Evolutionary conservation across 345 rosid genomes (phyloP), one percentile per base, ranked within the genome.

Genomic region (Leavenworthia alabamica): DNA sequence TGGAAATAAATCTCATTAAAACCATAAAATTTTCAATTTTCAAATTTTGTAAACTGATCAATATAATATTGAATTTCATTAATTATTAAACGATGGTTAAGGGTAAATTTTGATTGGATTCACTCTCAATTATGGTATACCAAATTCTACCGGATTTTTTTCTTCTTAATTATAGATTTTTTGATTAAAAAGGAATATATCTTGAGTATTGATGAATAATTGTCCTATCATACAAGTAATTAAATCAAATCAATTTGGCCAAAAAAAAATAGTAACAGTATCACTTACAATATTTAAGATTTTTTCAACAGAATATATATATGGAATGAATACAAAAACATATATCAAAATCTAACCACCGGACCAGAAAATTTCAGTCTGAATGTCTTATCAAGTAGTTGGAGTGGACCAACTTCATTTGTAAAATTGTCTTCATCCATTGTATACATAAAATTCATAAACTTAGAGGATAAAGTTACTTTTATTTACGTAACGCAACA

Each of bases 401-500:
- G 73, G 62, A 61, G 27, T 54, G 73, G 62, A 61, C 67, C 33
- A 49, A 43, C 61, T 41, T 23, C 39, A 51, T 39, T 49, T 58
- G 37, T 10, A 27, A 17, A 35, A 22, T 26, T 44, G 22, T 51
- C 22, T 59, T 24, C 23, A 12, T n/a, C 32, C 6, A 2, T n/a
- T 22, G 32, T 31, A 17, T 8, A 60, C 4, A 17, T 3, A 41
- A 29, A 10, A 17, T 8, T 50, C 4, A 17, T 3, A 41, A 29
- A 10, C 6, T 11, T 28, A 33, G 17, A 51, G n/a, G 40, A 42
- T 60, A 17, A 43, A 68, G 59, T 40, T 39, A 32, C 42, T 52
- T 50, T 70, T 53, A 62, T 50, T 70, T 62, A 62, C 64, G 74
- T 31, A 46, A 62, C 68, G 74, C 64, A 55, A 29, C 4, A 55